phyloP scores from a whole-genome alignment of 78 protist species.

The Anaeramoeba flamelloides region DNA sequence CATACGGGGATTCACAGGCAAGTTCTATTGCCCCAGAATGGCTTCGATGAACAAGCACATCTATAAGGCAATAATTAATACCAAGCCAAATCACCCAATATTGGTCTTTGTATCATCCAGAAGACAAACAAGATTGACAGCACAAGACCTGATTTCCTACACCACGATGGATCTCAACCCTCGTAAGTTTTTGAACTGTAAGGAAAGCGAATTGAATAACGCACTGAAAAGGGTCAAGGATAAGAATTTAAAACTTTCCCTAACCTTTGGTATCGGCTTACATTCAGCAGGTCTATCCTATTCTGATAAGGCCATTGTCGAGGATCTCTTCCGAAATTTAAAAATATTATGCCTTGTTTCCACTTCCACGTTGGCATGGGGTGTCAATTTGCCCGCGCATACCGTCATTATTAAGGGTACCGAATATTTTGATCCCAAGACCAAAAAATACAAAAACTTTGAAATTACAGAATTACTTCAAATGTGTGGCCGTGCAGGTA shows the following conservation, averaged over 20 bases:
- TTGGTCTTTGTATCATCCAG: constrained; percentile 90
- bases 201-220: constrained; percentile 12
- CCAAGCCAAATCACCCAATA: constrained; percentile 18
- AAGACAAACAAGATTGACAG: constrained; percentile 96
- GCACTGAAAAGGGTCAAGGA: constrained; percentile 33
- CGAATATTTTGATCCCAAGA: constrained; percentile 61
- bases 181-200: constrained; percentile 31
- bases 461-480: constrained; percentile 93
- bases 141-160: constrained; percentile 64
- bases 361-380: constrained; percentile 98
- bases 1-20: constrained; percentile 74
- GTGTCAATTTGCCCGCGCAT: constrained; percentile 97
- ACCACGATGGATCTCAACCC: constrained; percentile 44
- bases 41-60: constrained; percentile 96
- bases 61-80: constrained; percentile 25
- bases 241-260: constrained; percentile 41
- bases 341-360: constrained; percentile 76
- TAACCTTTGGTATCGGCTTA: constrained; percentile 89
- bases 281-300: constrained; percentile 94
- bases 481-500: constrained; percentile 99
- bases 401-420: constrained; percentile 93
- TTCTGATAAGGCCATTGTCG: constrained; percentile 32
- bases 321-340: constrained; percentile 39
- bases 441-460: constrained; percentile 65
- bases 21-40: constrained; percentile 99